phyloP scores from a whole-genome alignment of 2,329 filamentous ascomycete species.

The Talaromyces sp. region DNA sequence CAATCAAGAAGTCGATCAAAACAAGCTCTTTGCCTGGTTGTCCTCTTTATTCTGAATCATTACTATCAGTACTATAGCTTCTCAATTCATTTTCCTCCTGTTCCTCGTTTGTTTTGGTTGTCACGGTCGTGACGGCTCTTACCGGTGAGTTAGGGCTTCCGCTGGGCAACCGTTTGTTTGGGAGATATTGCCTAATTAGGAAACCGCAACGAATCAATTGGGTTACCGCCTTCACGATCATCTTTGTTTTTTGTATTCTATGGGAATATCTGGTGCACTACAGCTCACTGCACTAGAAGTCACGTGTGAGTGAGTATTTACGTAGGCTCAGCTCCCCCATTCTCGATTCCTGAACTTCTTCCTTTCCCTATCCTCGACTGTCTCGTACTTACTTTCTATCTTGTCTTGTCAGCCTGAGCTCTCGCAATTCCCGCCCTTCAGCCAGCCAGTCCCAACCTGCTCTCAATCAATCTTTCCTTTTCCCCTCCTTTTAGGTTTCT shows the following conservation, averaged over 20 bases:
- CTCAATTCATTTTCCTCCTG: background rate
- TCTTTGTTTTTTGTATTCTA: background rate
- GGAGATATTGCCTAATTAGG: background rate
- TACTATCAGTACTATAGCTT: background rate
- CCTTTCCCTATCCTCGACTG: background rate
- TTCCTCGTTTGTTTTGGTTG: background rate
- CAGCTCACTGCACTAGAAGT: background rate
- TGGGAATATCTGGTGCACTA: too few species aligned
- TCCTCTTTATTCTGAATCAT: background rate
- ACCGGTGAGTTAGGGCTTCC: background rate
- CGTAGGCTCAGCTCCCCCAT: background rate
- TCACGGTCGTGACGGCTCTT: background rate
- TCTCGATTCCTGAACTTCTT: background rate
- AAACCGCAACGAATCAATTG: background rate
- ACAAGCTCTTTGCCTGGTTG: background rate
- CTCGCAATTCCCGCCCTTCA: background rate
- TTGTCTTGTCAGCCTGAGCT: background rate
- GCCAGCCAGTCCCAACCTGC: background rate
- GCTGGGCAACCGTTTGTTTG: background rate
- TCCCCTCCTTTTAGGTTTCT: background rate
- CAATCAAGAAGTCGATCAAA: background rate
- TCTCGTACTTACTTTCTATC: background rate
- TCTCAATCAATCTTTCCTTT: background rate
- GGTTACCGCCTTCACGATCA: background rate
- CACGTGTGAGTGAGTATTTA: background rate